phyloP scores from a whole-genome alignment of 2,329 filamentous ascomycete species.

The Curvularia spicifera region DNA sequence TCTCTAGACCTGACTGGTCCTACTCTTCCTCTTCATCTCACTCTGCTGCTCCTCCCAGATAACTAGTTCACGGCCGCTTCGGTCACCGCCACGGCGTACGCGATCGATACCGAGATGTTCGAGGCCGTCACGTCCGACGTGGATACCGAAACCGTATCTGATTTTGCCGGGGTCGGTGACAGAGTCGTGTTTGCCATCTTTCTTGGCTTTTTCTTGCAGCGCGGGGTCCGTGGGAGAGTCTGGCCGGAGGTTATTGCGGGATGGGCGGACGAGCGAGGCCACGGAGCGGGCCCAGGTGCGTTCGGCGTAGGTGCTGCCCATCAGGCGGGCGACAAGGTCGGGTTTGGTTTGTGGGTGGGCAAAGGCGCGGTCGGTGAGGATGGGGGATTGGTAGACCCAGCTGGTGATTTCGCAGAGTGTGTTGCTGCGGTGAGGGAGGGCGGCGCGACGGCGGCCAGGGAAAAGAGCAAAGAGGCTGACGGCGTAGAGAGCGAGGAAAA shows the following conservation, averaged over 20 bases:
- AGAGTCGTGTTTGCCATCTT: slow-evolving; percentile 24
- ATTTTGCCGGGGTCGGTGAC: slow-evolving; percentile 41
- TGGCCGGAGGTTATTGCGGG: slow-evolving; percentile 35
- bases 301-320: slow-evolving; percentile 61
- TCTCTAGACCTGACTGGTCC: slow-evolving; percentile 23
- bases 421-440: slow-evolving; percentile 74
- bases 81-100: slow-evolving; percentile 50
- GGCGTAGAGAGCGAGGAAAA: slow-evolving; percentile 73
- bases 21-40: slow-evolving; percentile 33
- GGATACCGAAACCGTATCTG: slow-evolving; percentile 64
- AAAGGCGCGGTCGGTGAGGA: slow-evolving; percentile 76
- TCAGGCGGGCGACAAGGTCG: slow-evolving; percentile 73
- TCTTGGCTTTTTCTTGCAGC: slow-evolving; percentile 22
- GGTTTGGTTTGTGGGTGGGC: slow-evolving; percentile 68
- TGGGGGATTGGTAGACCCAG: slow-evolving; percentile 75
- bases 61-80: slow-evolving; percentile 44
- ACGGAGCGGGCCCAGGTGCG: slow-evolving; percentile 38
- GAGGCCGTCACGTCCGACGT: slow-evolving; percentile 63
- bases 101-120: slow-evolving; percentile 67
- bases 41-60: slow-evolving; percentile 47
- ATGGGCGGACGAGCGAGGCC: slow-evolving; percentile 39
- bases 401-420: slow-evolving; percentile 78
- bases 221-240: slow-evolving; percentile 31
- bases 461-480: slow-evolving; percentile 65
- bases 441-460: slow-evolving; percentile 65